Evolutionary conservation across 176 grass and related monocot genomes (phyloP).

Genomic region (Lolium rigidum): DNA sequence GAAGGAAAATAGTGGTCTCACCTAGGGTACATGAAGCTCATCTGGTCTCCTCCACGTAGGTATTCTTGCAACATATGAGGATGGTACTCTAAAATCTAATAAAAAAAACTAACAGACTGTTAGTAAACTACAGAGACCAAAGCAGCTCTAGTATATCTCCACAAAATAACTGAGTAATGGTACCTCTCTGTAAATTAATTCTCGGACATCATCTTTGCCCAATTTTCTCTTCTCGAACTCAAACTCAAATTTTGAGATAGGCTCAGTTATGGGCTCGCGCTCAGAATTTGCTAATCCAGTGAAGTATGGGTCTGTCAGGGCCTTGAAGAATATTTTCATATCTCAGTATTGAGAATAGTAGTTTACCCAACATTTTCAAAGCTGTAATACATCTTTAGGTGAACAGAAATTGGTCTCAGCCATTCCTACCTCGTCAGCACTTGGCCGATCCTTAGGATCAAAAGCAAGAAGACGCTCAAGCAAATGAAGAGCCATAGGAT

Average conservation of each 20-base stretch:
- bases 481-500: constrained; percentile 80
- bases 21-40: constrained; percentile 99
- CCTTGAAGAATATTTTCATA: constrained; percentile 60
- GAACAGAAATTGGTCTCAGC: constrained; percentile 16
- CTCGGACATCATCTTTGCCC: constrained; percentile 94
- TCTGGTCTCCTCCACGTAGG: constrained; percentile 78
- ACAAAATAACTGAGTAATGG: constrained; percentile 25
- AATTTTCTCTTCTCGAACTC: constrained; percentile 97
- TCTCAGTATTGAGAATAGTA: constrained; percentile 44
- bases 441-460: constrained; percentile 90
- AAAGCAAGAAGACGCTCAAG: constrained; percentile 87
- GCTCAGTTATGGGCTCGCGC: constrained; percentile 71
- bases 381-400: constrained; percentile 16
- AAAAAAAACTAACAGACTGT: constrained; percentile 9
- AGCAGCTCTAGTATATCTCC: constrained; percentile 2
- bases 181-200: constrained; percentile 99
- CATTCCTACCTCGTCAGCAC: constrained; percentile 73
- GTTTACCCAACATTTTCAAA: constrained; percentile 31
- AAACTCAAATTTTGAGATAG: constrained; percentile 98
- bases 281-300: constrained; percentile 83
- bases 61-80: constrained; percentile 98
- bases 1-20: constrained; percentile 44
- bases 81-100: constrained; percentile 98
- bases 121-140: constrained; percentile 10
- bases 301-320: constrained; percentile 87